Conservation (phyloP, 2,329 filamentous ascomycete species). For the Diaporthe ilicicola region DNA sequence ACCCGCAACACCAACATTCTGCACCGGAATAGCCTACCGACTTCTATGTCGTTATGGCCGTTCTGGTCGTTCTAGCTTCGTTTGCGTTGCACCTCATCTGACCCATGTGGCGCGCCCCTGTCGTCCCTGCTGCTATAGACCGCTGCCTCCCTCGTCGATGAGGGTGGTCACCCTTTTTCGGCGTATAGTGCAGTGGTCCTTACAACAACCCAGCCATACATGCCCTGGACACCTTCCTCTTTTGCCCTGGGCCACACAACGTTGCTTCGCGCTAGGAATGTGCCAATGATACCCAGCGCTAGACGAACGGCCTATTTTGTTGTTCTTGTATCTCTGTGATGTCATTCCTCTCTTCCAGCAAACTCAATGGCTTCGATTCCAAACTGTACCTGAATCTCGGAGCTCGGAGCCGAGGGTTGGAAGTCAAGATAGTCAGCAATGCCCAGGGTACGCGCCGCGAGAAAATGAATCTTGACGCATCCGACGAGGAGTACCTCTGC, state of each 20-base stretch:
- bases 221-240: conserved; percentile 9
- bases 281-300: background rate
- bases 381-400: background rate
- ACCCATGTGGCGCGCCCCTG: too few species aligned
- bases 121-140: too few species aligned
- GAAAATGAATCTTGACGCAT: background rate
- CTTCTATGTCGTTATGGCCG: too few species aligned
- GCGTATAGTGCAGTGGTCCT: too few species aligned
- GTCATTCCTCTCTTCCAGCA: background rate
- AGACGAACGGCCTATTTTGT: background rate
- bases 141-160: too few species aligned
- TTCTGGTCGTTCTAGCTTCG: background rate
- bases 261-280: background rate
- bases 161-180: too few species aligned
- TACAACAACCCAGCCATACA: too few species aligned
- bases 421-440: background rate
- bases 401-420: background rate
- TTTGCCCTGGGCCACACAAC: conserved; percentile 6
- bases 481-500: too few species aligned
- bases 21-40: background rate
- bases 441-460: background rate
- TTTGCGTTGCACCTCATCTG: background rate
- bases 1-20: background rate
- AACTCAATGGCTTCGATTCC: background rate
- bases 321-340: background rate